Percentiles rank a stretch among this genome's conserved stretches.
phyloP scores from a whole-genome alignment of 345 rosid species.

The Melaleuca alternifolia region DNA sequence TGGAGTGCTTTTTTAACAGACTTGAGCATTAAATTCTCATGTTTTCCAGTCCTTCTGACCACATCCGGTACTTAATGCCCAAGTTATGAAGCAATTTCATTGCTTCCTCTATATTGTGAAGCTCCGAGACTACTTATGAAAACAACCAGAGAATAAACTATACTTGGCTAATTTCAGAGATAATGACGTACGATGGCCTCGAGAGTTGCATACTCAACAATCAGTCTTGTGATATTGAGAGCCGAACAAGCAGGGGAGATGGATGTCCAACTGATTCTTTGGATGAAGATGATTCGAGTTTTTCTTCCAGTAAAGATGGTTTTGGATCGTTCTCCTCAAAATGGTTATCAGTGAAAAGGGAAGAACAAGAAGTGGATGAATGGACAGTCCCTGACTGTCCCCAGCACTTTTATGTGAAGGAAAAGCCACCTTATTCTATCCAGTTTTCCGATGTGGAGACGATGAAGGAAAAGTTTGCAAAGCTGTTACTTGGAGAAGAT shows the following conservation, averaged over 20 bases:
- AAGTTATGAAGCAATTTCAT: not conserved
- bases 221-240: constrained; percentile 74
- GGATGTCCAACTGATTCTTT: constrained; percentile 66
- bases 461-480: constrained; percentile 80
- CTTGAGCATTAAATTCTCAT: not conserved
- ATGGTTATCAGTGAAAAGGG: constrained; percentile 51
- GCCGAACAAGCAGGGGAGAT: constrained; percentile 75
- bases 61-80: not conserved
- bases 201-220: constrained; percentile 74
- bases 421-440: constrained; percentile 34
- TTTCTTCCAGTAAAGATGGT: constrained; percentile 93
- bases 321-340: constrained; percentile 81
- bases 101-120: not conserved
- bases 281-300: constrained; percentile 76
- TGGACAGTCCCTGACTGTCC: constrained; percentile 75
- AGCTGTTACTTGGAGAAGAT: constrained; percentile 82
- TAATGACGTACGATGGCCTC: constrained; percentile 78
- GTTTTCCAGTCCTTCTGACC: not conserved
- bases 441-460: constrained; percentile 53
- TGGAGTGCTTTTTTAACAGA: not conserved
- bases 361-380: constrained; percentile 38
- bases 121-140: not conserved
- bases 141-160: not conserved
- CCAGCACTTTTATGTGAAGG: constrained; percentile 36
- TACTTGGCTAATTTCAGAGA: constrained; percentile 28